A percentile compares a stretch with the other conserved stretches of the same genome.
Conservation (phyloP, 2,329 filamentous ascomycete genomes). For the Hymenoscyphus repandus region DNA sequence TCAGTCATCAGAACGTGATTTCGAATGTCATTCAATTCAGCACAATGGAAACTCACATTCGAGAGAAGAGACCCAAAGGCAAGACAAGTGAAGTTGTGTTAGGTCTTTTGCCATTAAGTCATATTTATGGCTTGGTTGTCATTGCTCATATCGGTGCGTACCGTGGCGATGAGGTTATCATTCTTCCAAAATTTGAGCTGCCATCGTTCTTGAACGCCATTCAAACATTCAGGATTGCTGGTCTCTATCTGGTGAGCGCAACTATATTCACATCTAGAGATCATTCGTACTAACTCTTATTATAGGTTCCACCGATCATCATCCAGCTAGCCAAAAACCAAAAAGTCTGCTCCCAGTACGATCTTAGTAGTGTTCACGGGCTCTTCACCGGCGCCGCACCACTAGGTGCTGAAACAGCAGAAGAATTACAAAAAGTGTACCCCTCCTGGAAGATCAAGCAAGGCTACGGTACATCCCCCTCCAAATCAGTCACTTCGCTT, state of each 20-base stretch:
- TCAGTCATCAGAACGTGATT: constrained; percentile 79
- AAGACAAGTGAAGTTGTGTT: constrained; percentile 35
- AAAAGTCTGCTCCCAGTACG: constrained; percentile 54
- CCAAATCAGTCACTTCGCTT: background rate
- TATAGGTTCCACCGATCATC: constrained; percentile 72
- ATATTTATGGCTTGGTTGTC: constrained; percentile 75
- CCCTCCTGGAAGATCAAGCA: constrained; percentile 48
- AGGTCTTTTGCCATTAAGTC: constrained; percentile 80
- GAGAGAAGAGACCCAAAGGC: constrained; percentile 38
- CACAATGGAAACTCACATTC: constrained; percentile 47
- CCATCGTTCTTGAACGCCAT: constrained; percentile 58
- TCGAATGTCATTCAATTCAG: constrained; percentile 52
- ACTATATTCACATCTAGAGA: constrained; percentile 58
- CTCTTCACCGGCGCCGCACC: constrained; percentile 77
- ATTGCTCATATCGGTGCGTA: constrained; percentile 61
- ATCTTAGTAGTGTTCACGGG: constrained; percentile 60
- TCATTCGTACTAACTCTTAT: constrained; percentile 54
- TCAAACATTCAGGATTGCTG: constrained; percentile 62
- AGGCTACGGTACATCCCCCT: constrained; percentile 56
- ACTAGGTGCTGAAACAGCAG: constrained; percentile 65
- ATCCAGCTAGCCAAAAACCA: constrained; percentile 67
- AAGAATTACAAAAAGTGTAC: constrained; percentile 42
- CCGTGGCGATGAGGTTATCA: constrained; percentile 66
- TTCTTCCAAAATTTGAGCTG: constrained; percentile 73
- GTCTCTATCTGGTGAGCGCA: constrained; percentile 56